Evolutionary conservation across 2,329 filamentous ascomycete species (phyloP), one percentile per base, ranked within the genome.

Genomic region (Corinectria fuckeliana): DNA sequence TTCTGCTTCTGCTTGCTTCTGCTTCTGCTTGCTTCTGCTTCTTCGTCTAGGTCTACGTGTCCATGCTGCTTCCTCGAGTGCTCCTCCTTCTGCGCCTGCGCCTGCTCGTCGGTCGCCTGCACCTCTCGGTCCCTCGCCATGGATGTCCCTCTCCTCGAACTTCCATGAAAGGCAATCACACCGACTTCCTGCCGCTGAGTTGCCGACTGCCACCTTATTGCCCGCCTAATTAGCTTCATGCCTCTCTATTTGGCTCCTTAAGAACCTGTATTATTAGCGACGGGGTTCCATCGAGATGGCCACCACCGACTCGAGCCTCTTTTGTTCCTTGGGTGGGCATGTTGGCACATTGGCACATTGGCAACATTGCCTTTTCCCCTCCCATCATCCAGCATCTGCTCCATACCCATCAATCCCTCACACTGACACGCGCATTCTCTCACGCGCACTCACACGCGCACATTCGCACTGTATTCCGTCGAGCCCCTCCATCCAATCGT

Each of bases 381-480:
- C 38, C 20, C 14, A 23, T 41, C 38, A 45, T 42, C 36, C 36
- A 41, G 32, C 20, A 38, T 14, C 36, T 16, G 4, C 26, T 50
- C 39, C 44, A 25, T 30, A 41, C 30, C 38, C 47, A 45, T 47
- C 48, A 47, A 32, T 51, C 48, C 32, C 55, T 58, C 49, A 47
- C 48, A 16, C 41, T 51, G 23, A 44, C 42, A 16, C 32, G 36
- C 55, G 45, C 39, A 47, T 48, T 26, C 50, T 34, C 50, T 26
- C 26, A 18, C 39, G 23, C 28, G n/a, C 50, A 51, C 49, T 14
- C 25, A 20, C 36, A 51, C 25, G 21, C 36, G 16, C 32, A 45
- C 38, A 28, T 30, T 47, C 55, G 55, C 55, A 58, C 55, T 58
- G 55, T 58, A 47, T 41, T 20, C 11, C 13, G 8, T 32, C 26